These are phyloP conservation scores for Yamadazyma takamatsuzukensis DNA, from an alignment of 805 yeast species.

Conservation along the genomic window DNA sequence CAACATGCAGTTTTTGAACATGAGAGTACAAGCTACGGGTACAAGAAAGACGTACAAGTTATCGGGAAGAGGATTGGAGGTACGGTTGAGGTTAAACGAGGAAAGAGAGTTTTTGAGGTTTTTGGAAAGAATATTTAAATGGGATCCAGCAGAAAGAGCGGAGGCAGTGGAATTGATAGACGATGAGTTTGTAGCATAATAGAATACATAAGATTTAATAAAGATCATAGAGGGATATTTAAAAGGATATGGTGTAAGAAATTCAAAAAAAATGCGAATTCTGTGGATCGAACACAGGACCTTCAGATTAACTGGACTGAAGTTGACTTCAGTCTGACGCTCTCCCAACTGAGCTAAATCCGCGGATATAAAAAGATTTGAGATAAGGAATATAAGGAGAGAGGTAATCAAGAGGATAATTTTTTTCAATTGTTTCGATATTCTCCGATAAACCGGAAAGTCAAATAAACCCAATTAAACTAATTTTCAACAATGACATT, in stretches of 20 bases:
- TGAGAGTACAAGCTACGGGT: constrained; percentile 8
- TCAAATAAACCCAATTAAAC: too few relatives aligned
- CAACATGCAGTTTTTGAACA: constrained; percentile 30
- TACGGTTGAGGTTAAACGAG: constrained; percentile 19
- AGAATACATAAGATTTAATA: constrained; percentile 19
- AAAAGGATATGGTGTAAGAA: constrained; percentile 1
- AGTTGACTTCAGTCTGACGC: constrained; percentile 15
- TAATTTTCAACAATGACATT: too few relatives aligned
- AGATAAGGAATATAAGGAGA: background rate
- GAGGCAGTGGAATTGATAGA: constrained; percentile 22
- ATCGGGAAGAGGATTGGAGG: constrained; percentile 28
- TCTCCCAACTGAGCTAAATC: constrained; percentile 23
- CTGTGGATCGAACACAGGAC: constrained; percentile 84
- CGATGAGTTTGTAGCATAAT: constrained; percentile 54
- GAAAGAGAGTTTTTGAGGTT: constrained; percentile 22
- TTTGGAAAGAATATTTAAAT: constrained; percentile 27
- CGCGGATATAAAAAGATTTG: constrained; percentile 7
- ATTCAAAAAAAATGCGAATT: constrained; percentile 42
- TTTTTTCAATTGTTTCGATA: too few relatives aligned
- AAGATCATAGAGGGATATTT: too few relatives aligned
- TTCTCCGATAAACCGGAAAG: too few relatives aligned
- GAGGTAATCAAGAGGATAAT: too few relatives aligned
- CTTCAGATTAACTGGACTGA: constrained; percentile 52
- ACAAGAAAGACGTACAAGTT: constrained; percentile 22
- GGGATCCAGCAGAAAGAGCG: constrained; percentile 35